phyloP scores from a whole-genome alignment of 169 alveolate species.

The Eimeria brunetti region DNA sequence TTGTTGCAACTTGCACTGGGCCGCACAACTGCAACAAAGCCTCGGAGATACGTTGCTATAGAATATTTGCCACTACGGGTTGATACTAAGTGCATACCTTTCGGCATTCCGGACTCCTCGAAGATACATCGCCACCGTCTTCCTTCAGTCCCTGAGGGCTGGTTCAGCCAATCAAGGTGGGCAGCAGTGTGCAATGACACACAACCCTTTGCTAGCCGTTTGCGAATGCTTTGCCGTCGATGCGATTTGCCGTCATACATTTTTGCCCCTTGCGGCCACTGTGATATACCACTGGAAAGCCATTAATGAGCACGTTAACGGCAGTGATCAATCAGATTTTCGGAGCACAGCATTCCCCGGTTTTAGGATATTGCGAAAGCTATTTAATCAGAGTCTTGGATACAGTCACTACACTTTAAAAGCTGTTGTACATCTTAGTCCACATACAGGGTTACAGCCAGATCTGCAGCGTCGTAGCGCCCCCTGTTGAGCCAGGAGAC shows the following conservation, averaged over 20 bases:
- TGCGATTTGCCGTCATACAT: background rate
- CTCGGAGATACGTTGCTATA: background rate
- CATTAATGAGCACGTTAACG: background rate
- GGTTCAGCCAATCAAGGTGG: background rate
- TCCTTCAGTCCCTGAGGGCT: background rate
- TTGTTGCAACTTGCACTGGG: background rate
- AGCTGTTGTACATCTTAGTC: background rate
- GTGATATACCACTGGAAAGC: background rate
- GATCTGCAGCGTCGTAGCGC: background rate
- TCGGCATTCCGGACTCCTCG: too few relatives aligned
- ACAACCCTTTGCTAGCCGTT: background rate
- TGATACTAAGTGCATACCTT: background rate
- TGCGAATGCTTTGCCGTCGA: background rate
- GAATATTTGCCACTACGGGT: background rate
- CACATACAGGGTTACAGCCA: background rate
- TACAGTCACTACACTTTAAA: background rate
- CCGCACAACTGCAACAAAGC: background rate
- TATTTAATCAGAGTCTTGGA: background rate
- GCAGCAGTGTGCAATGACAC: background rate
- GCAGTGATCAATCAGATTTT: background rate
- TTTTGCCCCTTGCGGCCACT: background rate
- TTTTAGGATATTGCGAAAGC: background rate
- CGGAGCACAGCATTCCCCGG: background rate
- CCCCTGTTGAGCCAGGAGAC: background rate
- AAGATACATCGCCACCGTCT: background rate